Percentiles rank a stretch among this genome's conserved stretches.
Conservation (phyloP, 768 basidiomycete species). For the Suillus hirtellus region DNA sequence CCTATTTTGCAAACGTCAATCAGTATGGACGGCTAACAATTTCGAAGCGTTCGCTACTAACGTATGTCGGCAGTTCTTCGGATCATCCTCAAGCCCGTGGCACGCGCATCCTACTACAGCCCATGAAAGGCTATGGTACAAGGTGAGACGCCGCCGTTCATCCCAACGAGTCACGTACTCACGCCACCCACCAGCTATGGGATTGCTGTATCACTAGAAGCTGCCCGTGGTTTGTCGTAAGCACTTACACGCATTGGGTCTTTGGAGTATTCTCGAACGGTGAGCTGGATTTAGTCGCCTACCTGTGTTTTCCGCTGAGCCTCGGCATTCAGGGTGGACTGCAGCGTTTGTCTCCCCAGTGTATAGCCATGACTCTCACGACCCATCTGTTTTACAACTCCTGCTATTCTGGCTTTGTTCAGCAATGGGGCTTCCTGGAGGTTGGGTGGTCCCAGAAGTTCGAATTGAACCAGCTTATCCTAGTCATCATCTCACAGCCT, state of each 20-base stretch:
- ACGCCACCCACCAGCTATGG: conserved; percentile 33
- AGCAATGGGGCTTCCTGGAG: conserved; percentile 42
- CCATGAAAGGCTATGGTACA: conserved; percentile 57
- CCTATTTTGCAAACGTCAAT: conserved; percentile 29
- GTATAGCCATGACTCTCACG: conserved; percentile 38
- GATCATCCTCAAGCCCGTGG: conserved; percentile 9
- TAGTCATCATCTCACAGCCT: conserved; percentile 28
- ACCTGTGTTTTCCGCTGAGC: conserved; percentile 9
- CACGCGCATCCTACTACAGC: conserved; percentile 24
- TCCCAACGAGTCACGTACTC: conserved; percentile 12
- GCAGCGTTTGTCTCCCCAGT: conserved; percentile 51
- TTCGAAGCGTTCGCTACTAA: neutral
- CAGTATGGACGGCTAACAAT: conserved; percentile 17
- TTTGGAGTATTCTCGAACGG: conserved; percentile 44
- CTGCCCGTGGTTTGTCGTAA: conserved; percentile 43
- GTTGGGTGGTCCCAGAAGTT: conserved; percentile 31
- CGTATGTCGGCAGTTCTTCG: conserved; percentile 23
- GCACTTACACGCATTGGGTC: conserved; percentile 44
- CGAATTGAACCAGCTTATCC: conserved; percentile 20
- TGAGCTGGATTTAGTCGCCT: conserved; percentile 17
- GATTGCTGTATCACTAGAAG: conserved; percentile 38
- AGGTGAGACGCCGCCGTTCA: conserved; percentile 29
- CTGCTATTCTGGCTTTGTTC: conserved; percentile 59
- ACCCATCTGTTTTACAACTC: conserved; percentile 52
- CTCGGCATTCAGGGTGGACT: conserved; percentile 46